These are phyloP conservation scores for Trichoderma pleuroti DNA, from an alignment of 2,329 filamentous ascomycete genomes.

Conservation along the genomic window DNA sequence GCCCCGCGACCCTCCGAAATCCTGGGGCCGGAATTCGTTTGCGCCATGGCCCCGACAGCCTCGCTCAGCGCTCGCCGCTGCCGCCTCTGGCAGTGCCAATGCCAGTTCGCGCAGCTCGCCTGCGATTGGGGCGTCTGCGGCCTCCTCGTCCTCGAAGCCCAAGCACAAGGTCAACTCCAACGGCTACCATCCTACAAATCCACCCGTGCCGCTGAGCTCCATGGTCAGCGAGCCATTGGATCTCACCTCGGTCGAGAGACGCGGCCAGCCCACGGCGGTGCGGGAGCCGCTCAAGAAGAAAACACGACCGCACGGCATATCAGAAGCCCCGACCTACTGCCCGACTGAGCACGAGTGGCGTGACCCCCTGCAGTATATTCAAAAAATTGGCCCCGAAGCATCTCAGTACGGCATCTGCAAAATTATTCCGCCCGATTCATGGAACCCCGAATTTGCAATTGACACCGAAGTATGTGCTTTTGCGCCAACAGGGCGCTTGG, in stretches of 20 bases:
- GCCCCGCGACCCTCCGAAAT: conserved; percentile 8
- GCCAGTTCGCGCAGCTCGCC: conserved; percentile 53
- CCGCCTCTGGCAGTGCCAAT: conserved; percentile 42
- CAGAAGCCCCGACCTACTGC: conserved; percentile 85
- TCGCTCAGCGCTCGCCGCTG: conserved; percentile 36
- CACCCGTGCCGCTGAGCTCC: conserved; percentile 52
- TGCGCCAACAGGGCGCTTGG: neutral
- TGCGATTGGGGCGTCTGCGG: conserved; percentile 37
- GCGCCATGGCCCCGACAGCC: conserved; percentile 41
- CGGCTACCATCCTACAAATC: conserved; percentile 50
- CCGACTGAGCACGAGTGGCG: conserved; percentile 93
- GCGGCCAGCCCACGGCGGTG: conserved; percentile 73
- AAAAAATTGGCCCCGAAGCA: conserved; percentile 84
- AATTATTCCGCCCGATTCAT: conserved; percentile 87
- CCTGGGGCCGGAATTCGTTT: conserved; percentile 15
- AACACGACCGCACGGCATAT: conserved; percentile 75
- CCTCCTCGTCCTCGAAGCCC: conserved; percentile 41
- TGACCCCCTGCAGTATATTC: conserved; percentile 90
- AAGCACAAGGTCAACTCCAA: conserved; percentile 54
- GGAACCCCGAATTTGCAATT: conserved; percentile 94
- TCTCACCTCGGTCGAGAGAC: conserved; percentile 83
- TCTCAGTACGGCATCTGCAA: conserved; percentile 89
- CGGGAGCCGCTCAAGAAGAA: conserved; percentile 74
- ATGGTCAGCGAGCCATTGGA: conserved; percentile 66
- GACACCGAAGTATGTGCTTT: conserved; percentile 74